Conservation (phyloP, 805 yeast species). For the Barnettozyma sp. region DNA sequence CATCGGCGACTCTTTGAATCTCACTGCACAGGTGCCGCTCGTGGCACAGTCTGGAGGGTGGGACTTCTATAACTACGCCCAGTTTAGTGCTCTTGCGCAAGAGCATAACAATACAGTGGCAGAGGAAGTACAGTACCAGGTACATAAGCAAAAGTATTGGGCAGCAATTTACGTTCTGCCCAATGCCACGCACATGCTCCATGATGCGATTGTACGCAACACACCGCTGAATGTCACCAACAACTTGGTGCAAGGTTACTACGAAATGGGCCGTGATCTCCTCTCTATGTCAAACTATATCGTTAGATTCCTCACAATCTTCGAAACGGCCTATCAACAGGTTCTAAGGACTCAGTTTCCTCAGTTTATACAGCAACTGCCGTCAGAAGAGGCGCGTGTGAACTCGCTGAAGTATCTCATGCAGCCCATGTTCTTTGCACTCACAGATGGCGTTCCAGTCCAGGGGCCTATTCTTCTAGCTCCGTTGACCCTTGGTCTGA, state of each 20-base stretch:
- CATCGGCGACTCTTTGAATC: constrained; percentile 13
- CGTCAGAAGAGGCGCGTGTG: constrained; percentile 21
- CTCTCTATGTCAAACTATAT: constrained; percentile 38
- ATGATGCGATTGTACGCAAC: constrained; percentile 20
- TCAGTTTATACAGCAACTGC: constrained; percentile 29
- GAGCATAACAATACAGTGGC: constrained; percentile 16
- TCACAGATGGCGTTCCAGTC: constrained; percentile 42
- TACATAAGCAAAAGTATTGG: constrained; percentile 55
- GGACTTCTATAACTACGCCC: constrained; percentile 20
- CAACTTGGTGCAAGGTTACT: constrained; percentile 33
- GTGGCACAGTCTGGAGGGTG: constrained; percentile 23
- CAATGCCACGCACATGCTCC: constrained; percentile 35
- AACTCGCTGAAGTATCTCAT: constrained; percentile 13
- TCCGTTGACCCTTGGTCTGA: constrained; percentile 66
- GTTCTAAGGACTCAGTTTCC: constrained; percentile 5
- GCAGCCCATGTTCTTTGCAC: constrained; percentile 15
- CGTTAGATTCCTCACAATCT: constrained; percentile 41
- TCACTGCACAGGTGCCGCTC: constrained; percentile 1
- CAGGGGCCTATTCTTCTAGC: constrained; percentile 46
- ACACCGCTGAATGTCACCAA: constrained; percentile 20
- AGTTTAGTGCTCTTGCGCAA: constrained; percentile 19
- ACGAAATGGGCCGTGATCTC: constrained; percentile 61
- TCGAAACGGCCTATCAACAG: constrained; percentile 20
- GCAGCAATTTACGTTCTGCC: constrained; percentile 45
- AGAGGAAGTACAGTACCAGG: constrained; percentile 34